phyloP scores from a whole-genome alignment of 352 stramenopile species.

The Phytopythium boreale region DNA sequence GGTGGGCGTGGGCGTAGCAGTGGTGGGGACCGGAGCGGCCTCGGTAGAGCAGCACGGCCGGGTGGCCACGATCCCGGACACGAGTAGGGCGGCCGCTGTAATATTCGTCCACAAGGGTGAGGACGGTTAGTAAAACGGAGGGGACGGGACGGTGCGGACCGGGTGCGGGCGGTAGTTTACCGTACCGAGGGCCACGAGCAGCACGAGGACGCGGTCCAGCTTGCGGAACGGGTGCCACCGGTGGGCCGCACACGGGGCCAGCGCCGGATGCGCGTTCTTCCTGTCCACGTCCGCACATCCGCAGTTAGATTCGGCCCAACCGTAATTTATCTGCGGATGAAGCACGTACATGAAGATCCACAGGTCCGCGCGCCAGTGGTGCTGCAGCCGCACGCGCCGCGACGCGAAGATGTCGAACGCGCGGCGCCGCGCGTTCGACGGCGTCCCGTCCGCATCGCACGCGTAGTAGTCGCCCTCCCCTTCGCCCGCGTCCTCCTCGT shows the following conservation, averaged over 20 bases:
- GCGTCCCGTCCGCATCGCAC: slow-evolving; percentile 9
- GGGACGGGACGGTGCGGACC: background rate
- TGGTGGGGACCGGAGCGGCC: background rate
- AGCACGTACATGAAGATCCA: slow-evolving; percentile 58
- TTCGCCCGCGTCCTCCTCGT: slow-evolving; percentile 18
- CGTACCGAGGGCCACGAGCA: slow-evolving; percentile 41
- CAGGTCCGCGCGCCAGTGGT: slow-evolving; percentile 38
- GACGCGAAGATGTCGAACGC: slow-evolving; percentile 45
- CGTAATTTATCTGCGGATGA: background rate
- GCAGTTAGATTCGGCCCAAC: slow-evolving; percentile 4
- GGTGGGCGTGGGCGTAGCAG: background rate
- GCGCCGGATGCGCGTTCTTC: slow-evolving; percentile 55
- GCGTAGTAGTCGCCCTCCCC: slow-evolving; percentile 18
- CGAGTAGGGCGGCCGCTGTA: background rate
- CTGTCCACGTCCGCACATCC: slow-evolving; percentile 15
- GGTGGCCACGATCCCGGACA: slow-evolving; percentile 1
- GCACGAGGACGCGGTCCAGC: slow-evolving; percentile 42
- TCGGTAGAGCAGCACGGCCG: slow-evolving; percentile 1
- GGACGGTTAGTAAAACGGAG: background rate
- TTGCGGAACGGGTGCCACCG: slow-evolving; percentile 54
- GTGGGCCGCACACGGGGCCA: slow-evolving; percentile 37
- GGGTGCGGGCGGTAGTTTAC: slow-evolving; percentile 28
- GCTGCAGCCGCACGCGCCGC: slow-evolving; percentile 44
- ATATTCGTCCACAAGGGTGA: background rate
- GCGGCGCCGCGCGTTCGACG: slow-evolving; percentile 8